Base-by-base conservation (phyloP, 805 yeast genomes). In the Lachancea dasiensis region DNA sequence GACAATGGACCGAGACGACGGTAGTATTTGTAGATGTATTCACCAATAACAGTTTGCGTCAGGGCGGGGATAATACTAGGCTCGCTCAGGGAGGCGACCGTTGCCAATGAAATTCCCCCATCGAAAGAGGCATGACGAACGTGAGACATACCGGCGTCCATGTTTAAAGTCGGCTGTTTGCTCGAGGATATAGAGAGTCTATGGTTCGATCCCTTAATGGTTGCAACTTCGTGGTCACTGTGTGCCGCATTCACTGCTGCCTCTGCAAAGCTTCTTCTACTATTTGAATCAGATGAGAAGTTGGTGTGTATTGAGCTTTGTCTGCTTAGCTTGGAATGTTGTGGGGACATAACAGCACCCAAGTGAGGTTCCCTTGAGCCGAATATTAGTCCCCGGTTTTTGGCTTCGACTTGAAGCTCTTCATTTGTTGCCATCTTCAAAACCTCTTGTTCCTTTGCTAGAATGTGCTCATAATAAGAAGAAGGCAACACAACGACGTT, bases 41-140 rank as follows among this genome's bases (percentile, higher is more conserved):
- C 97, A 36, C 98, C 98, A 59, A 89, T 83, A 30, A 90, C 87
- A 3, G 92, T 84, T 61, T 90, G 97, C 0, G 97, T 83, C 39
- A 90, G 75, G 1, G 90, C 89, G 2, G 86, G 86, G 48, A 83
- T 79, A 72, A 84, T 84, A 29, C 79, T 77, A 33, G 75, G 75
- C 47, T 79, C 84, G 1, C 81, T 75, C 34, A 77, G 63, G 0
- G 86, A 79, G 6, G 78, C 79, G 52, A 73, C 69, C 0, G 87
- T 80, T 39, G 77, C 64, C 42, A 58, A 47, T 17, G 64, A 64
- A 5, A 64, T 39, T 7, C 61, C 65, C 28, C 67, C 66, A 38
- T 56, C 59, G 32, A 61, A 44, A 6, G 67, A 60, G 6, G 31
- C 28, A 17, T 20, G 36, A 19, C 38, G 29, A 23, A 21, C 25